Evolutionary conservation across 371 early-diverging fungal species (phyloP).

Genomic region (Mycotypha africana): DNA sequence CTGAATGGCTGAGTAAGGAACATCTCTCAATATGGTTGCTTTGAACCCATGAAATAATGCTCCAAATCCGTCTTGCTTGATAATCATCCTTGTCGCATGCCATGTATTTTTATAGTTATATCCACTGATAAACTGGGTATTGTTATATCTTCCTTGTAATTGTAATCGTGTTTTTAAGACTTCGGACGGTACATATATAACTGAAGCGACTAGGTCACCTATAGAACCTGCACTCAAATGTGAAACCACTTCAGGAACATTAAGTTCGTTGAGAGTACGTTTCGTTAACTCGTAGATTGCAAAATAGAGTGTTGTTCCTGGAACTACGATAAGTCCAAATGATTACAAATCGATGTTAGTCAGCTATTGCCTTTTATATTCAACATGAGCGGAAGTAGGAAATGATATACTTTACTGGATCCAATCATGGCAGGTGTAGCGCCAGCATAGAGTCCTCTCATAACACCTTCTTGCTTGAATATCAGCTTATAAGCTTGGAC

Average conservation of each 20-base stretch:
- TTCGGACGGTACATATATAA: constrained; percentile 77
- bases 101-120: constrained; percentile 70
- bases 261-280: constrained; percentile 49
- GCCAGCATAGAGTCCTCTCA: constrained; percentile 71
- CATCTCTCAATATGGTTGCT: constrained; percentile 65
- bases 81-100: constrained; percentile 67
- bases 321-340: constrained; percentile 30
- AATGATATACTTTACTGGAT: constrained; percentile 61
- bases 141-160: constrained; percentile 75
- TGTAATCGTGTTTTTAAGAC: constrained; percentile 80
- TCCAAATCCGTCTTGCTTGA: constrained; percentile 56
- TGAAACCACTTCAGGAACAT: constrained; percentile 53
- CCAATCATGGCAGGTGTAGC: constrained; percentile 71
- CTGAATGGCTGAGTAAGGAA: constrained; percentile 69
- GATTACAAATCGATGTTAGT: not conserved
- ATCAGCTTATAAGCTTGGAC: constrained; percentile 61
- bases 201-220: constrained; percentile 69
- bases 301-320: constrained; percentile 70
- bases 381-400: too few species aligned
- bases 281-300: constrained; percentile 72
- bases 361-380: too few species aligned
- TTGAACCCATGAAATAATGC: constrained; percentile 65
- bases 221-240: constrained; percentile 71
- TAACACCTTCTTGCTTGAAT: constrained; percentile 62
- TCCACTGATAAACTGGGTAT: constrained; percentile 69